Evolutionary conservation across 192 early-diverging fungal genomes (phyloP), one percentile per base, ranked within the genome.

Genomic region (Gryganskiella cystojenkinii): DNA sequence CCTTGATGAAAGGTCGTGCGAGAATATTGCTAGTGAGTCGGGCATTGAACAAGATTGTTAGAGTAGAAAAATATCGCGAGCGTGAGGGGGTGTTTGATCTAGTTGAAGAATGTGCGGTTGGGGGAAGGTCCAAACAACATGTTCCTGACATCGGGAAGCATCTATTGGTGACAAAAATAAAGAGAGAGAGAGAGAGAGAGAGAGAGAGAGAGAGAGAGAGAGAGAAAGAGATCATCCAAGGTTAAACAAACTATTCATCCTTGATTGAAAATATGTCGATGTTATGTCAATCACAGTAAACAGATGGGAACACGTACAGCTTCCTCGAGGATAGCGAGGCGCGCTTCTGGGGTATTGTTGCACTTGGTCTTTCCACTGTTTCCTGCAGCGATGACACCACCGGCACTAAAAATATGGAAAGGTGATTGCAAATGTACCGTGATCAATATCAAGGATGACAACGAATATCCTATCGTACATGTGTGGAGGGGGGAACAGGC

Each of bases 61-160:
- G 19, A 9, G 37, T 11, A 52, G 28, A 5, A 22, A 3, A 20
- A 27, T 44, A 28, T 13, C 19, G n/a, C 33, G 31, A 55, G 53
- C 6, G 19, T 28, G 53, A 11, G n/a, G 56, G 17, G 14, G 19
- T 9, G 9, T 56, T 4, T 8, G 33, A 57, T 9, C 72, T 90
- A 95, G 85, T 96, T 94, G 85, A 91, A 96, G 89, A 95, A 98
- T 71, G 88, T 92, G 85, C 96, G 92, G 84, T 87, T 93, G 40
- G 92, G 91, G 35, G 95, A 95, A 56, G 92, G 92, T 8, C 95
- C 98, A 83, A 95, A 99, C 56, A 99, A 87, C 51, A 90, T 74
- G 70, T 91, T 84, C 55, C 96, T 94, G 78, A 99, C 90, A 68
- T 95, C 92, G 33, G 98, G 98, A 62, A 99, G 91, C 95, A 97